phyloP scores from a whole-genome alignment of 2,329 filamentous ascomycete genomes.

The Malbranchea cinnamomea region DNA sequence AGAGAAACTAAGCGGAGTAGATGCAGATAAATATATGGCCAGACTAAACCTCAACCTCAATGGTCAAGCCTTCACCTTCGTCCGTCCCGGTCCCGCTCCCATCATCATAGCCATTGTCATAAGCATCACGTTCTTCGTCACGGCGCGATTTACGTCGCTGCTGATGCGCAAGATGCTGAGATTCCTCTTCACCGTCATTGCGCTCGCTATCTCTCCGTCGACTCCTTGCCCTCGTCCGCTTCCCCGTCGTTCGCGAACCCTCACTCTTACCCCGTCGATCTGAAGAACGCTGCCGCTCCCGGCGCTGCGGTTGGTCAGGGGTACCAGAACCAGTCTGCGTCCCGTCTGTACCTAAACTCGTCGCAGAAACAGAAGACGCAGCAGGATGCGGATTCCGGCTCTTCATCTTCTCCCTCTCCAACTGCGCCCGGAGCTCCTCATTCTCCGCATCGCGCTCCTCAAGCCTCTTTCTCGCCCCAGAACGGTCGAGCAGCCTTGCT shows the following conservation, averaged over 20 bases:
- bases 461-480: constrained; percentile 64
- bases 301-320: neutral
- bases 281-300: too few species aligned
- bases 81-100: constrained; percentile 10
- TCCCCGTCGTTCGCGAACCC: too few species aligned
- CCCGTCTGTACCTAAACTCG: constrained; percentile 3
- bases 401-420: constrained; percentile 42
- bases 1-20: too few species aligned
- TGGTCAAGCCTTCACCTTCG: constrained; percentile 9
- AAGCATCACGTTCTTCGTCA: constrained; percentile 4
- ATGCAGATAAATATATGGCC: constrained; percentile 1
- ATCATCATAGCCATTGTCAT: constrained; percentile 10
- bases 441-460: constrained; percentile 64
- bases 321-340: neutral
- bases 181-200: constrained; percentile 5
- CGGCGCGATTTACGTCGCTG: neutral
- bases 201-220: constrained; percentile 6
- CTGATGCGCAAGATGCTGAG: constrained; percentile 3
- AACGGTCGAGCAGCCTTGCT: constrained; percentile 67
- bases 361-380: too few species aligned
- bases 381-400: constrained; percentile 7
- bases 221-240: too few species aligned
- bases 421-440: constrained; percentile 49
- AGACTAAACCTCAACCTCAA: constrained; percentile 11
- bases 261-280: too few species aligned